Percentiles rank a stretch among this genome's conserved stretches.
These are phyloP conservation scores for Neurospora discreta DNA, from an alignment of 495 filamentous ascomycete genomes.

Conservation along the genomic window DNA sequence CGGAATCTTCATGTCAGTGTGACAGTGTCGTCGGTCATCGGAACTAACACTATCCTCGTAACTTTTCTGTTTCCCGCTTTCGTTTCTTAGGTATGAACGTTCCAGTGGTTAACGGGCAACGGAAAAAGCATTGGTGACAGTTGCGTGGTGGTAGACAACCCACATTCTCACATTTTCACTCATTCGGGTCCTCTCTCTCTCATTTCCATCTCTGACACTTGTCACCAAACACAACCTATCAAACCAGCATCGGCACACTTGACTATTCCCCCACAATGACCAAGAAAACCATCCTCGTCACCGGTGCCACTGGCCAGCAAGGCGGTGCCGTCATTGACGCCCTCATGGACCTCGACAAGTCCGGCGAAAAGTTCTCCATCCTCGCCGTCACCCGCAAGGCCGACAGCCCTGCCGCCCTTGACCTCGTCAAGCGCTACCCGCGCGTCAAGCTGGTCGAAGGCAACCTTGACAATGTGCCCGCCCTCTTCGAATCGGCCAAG, in stretches of 20 bases:
- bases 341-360: constrained; percentile 27
- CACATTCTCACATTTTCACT: not conserved
- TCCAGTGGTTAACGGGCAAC: not conserved
- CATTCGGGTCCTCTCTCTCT: not conserved
- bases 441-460: constrained; percentile 47
- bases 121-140: not conserved
- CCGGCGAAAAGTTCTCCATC: constrained; percentile 29
- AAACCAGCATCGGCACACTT: constrained; percentile 4
- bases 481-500: constrained; percentile 41
- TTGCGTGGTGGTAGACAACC: not conserved
- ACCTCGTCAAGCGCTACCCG: constrained; percentile 32
- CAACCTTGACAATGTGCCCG: constrained; percentile 41
- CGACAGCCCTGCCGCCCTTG: constrained; percentile 34
- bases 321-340: constrained; percentile 49
- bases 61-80: not conserved
- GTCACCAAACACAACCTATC: not conserved
- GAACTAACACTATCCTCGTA: not conserved
- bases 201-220: not conserved
- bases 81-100: not conserved
- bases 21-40: not conserved
- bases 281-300: constrained; percentile 42
- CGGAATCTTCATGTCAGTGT: not conserved
- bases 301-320: constrained; percentile 61
- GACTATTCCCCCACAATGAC: constrained; percentile 12
- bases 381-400: constrained; percentile 54